phyloP scores from a whole-genome alignment of 2,329 filamentous ascomycete species.

The Cadophora malorum region DNA sequence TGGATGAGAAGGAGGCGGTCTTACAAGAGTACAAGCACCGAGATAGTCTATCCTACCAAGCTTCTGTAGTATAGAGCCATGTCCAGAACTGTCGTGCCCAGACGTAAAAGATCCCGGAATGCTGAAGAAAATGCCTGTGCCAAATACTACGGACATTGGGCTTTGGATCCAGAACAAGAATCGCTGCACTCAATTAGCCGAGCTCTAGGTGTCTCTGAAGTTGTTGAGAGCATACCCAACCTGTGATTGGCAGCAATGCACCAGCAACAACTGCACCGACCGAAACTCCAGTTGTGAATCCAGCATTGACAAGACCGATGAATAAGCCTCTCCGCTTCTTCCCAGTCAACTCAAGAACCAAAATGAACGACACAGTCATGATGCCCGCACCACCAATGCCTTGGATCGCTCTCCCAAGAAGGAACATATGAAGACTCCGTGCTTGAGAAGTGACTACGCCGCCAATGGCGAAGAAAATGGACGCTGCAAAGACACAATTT shows the following conservation, averaged over 20 bases:
- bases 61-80: conserved; percentile 55
- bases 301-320: conserved; percentile 75
- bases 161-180: conserved; percentile 76
- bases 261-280: conserved; percentile 75
- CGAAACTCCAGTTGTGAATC: conserved; percentile 74
- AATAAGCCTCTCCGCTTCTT: conserved; percentile 73
- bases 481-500: conserved; percentile 66
- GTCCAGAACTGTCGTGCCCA: conserved; percentile 45
- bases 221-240: conserved; percentile 64
- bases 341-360: conserved; percentile 76
- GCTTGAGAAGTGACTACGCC: conserved; percentile 69
- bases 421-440: conserved; percentile 63
- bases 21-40: conserved; percentile 70
- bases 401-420: conserved; percentile 70
- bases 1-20: conserved; percentile 32
- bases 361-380: conserved; percentile 75
- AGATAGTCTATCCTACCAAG: conserved; percentile 75
- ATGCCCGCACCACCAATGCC: conserved; percentile 75
- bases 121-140: conserved; percentile 66
- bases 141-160: conserved; percentile 66
- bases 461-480: conserved; percentile 65
- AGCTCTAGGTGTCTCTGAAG: neutral
- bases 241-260: conserved; percentile 64
- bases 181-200: conserved; percentile 56
- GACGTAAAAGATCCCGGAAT: conserved; percentile 59